phyloP scores from a whole-genome alignment of 2,329 filamentous ascomycete species.

The Penicillium italicum region DNA sequence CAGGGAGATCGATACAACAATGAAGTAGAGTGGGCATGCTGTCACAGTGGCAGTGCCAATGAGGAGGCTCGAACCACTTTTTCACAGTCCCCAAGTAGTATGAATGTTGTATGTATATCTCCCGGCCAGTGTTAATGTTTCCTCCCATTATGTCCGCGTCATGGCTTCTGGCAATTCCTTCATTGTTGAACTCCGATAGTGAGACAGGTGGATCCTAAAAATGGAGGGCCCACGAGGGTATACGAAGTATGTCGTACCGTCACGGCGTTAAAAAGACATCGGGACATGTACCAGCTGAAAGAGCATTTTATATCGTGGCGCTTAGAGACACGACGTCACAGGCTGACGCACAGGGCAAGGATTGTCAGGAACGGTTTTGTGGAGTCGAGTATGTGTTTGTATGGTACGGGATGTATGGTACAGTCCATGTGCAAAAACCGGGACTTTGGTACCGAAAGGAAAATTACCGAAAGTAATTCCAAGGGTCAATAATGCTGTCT shows the following conservation, averaged over 20 bases:
- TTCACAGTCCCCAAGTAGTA: neutral
- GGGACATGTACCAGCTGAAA: neutral
- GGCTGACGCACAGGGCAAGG: constrained; percentile 25
- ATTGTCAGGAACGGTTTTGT: constrained; percentile 24
- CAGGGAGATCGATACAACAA: constrained; percentile 14
- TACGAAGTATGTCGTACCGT: neutral
- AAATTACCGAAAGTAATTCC: neutral
- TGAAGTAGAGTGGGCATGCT: constrained; percentile 23
- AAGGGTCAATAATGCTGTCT: neutral
- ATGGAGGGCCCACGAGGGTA: neutral
- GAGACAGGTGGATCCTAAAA: neutral
- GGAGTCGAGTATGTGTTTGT: neutral
- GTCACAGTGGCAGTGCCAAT: constrained; percentile 20
- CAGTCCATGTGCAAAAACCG: neutral
- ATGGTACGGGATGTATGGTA: neutral
- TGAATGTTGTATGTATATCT: neutral
- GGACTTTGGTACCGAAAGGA: neutral
- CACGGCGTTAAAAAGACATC: neutral
- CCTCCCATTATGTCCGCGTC: constrained; percentile 3
- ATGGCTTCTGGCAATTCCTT: constrained; percentile 5
- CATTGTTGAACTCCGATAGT: neutral
- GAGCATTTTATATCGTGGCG: neutral
- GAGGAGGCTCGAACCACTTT: constrained; percentile 8
- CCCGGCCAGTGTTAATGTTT: constrained; percentile 23
- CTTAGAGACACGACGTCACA: constrained; percentile 20